Evolutionary conservation across 768 basidiomycete species (phyloP), one percentile per base, ranked within the genome.

Genomic region (Cantharellus anzutake): DNA sequence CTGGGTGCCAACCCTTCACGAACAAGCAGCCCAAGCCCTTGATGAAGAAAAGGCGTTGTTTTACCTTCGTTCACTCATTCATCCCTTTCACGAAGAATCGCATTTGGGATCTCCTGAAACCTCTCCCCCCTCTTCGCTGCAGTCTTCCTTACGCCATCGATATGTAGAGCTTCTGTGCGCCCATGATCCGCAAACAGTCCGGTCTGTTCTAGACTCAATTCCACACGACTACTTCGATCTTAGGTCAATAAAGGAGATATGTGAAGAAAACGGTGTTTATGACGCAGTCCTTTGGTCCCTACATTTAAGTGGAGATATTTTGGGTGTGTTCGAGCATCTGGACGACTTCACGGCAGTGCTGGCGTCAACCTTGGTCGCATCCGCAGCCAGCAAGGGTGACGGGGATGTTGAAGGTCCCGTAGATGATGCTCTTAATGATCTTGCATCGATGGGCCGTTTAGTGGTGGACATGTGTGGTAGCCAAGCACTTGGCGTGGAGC

Each of bases 211-310:
- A 5, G 73, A 78, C 63, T 71, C 70, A 57, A 71, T 85, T 59
- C 79, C 81, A 0, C 60, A 67, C 3, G 75, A 75, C 14, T 71
- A 70, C 58, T 68, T 89, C 55, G 81, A 86, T 59, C 78, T 81
- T 71, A 62, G 70, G 2, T 71, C 76, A 29, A 72, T 83, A 35
- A 71, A 81, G 14, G 71, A 72, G 3, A 77, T 79, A 4, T 93
- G 89, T 69, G 85, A 92, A 69, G 69, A 74, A 2, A 74, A 76
- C 20, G 73, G 74, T 48, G 81, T 80, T 14, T 84, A 77, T 63
- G 82, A 88, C 56, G 88, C 86, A 4, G 82, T 85, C 34, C 71
- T 97, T 3, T 97, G 93, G 93, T 75, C 81, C 2, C 70, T 82
- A 52, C 76, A 90, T 64, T 75, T 76, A 65, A 74, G 73, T 50